Base-by-base conservation (phyloP, 495 filamentous ascomycete genomes). In the Corynascus novoguineensis region DNA sequence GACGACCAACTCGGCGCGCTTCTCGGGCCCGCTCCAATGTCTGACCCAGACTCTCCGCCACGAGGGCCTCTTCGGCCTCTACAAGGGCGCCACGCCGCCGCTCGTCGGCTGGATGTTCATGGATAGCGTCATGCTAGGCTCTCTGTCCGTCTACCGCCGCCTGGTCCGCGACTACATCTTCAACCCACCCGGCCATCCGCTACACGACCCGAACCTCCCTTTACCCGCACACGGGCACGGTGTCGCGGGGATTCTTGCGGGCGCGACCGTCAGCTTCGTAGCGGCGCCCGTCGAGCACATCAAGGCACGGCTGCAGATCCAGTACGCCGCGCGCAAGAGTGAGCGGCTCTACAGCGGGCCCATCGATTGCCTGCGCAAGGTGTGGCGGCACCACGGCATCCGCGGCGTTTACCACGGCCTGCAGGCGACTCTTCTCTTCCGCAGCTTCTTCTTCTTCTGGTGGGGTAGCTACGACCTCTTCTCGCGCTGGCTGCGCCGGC, bases 71-170 rank as follows among this genome's bases (percentile, higher is more conserved):
- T 68, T 71, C 22, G 91, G 87, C 15, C 72, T 96, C 19, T 96
- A 96, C 75, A 96, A 96, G 69, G 91, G 87, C 65, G 91, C 92
- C 14, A 89, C 87, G 4, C 92, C 92, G 35, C 92, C 91, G 40
- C 73, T 96, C 50, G 82, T 96, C 55, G 93, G 93, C 58, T 98
- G 92, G 92, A 96, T 96, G 89, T 86, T 92, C 68, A 97, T 97
- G 92, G 92, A 97, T 71, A 87, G 83, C 57, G 74, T 96, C 42
- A 96, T 97, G 93, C 82, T 98, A 34, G 93, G 93, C 21, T 92
- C 87, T 17, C 77, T 98, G 52, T 92, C 87, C 29, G 80, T 93
- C 50, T 97, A 98, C 73, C 88, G 90, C 15, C 86, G 86, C 19
- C 61, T 96, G 25, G 75, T 98, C 1, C 83, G 85, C 46, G 83